A percentile compares a stretch with the other conserved stretches of the same genome.
Evolutionary conservation across 495 filamentous ascomycete genomes (phyloP).

Genomic region (Barbatosphaeria neglecta): DNA sequence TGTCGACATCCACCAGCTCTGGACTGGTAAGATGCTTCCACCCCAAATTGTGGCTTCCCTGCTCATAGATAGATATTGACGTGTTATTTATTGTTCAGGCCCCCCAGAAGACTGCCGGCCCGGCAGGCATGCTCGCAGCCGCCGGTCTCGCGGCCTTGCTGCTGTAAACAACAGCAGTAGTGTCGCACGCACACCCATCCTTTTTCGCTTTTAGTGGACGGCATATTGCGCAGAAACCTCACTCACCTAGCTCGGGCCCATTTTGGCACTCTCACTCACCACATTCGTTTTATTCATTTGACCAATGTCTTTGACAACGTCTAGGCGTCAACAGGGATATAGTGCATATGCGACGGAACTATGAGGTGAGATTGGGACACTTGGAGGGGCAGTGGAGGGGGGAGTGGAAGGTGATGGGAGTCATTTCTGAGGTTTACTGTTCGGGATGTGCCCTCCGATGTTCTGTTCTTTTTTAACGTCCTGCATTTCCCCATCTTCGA

Average conservation of each 20-base stretch:
- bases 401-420: neutral
- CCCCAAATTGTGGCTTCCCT: neutral
- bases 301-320: neutral
- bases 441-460: neutral
- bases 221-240: neutral
- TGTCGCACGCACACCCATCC: neutral
- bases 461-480: neutral
- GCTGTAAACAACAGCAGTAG: neutral
- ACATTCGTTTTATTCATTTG: neutral
- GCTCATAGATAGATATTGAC: neutral
- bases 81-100: neutral
- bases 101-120: slow-evolving; percentile 9
- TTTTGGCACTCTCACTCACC: neutral
- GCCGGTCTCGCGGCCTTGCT: slow-evolving; percentile 1
- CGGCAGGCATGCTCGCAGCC: slow-evolving; percentile 6
- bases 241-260: neutral
- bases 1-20: neutral
- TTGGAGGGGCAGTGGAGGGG: neutral
- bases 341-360: slow-evolving; percentile 1
- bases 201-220: neutral
- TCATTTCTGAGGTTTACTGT: neutral
- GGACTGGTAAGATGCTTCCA: slow-evolving; percentile 5
- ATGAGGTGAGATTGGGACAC: neutral
- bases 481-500: no score
- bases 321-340: neutral